Percentiles rank a stretch among this genome's conserved stretches.
phyloP scores from a whole-genome alignment of 2,329 filamentous ascomycete genomes.

The Arthroderma sp. region DNA sequence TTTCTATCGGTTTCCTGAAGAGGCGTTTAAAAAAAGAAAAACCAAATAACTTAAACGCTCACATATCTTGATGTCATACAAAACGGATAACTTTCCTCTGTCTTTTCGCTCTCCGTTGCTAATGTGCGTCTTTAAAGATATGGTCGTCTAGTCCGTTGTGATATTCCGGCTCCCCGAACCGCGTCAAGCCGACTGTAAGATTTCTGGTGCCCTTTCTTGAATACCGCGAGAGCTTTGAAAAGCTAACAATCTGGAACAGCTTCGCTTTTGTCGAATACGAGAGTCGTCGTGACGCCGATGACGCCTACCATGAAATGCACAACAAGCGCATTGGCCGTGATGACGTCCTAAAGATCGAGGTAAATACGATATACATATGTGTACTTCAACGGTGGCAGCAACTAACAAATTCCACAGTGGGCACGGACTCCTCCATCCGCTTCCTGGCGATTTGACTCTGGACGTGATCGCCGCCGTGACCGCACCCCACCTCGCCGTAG shows the following conservation, averaged over 20 bases:
- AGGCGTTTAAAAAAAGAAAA: too few relatives aligned
- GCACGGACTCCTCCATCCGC: constrained; percentile 94
- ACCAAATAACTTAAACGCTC: not conserved
- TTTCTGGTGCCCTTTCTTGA: not conserved
- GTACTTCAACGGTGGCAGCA: constrained; percentile 8
- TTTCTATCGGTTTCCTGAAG: too few relatives aligned
- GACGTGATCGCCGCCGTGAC: constrained; percentile 42
- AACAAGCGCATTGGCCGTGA: constrained; percentile 97
- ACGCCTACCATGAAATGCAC: constrained; percentile 99
- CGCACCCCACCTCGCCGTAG: constrained; percentile 67
- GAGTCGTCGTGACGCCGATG: constrained; percentile 92
- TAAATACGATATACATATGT: constrained; percentile 32
- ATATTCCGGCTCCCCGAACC: constrained; percentile 91
- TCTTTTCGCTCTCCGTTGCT: not conserved
- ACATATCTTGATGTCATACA: not conserved
- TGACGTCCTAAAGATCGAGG: constrained; percentile 95
- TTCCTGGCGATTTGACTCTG: constrained; percentile 95
- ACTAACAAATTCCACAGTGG: constrained; percentile 51
- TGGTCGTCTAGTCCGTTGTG: constrained; percentile 92
- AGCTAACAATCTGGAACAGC: constrained; percentile 32
- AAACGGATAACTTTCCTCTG: not conserved
- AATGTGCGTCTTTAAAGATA: constrained; percentile 48
- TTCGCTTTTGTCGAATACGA: constrained; percentile 99
- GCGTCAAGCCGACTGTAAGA: constrained; percentile 91
- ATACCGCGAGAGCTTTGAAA: not conserved